A percentile compares a stretch with the other conserved stretches of the same genome.
phyloP scores from a whole-genome alignment of 2,329 filamentous ascomycete species.

The Fusarium annulatum region DNA sequence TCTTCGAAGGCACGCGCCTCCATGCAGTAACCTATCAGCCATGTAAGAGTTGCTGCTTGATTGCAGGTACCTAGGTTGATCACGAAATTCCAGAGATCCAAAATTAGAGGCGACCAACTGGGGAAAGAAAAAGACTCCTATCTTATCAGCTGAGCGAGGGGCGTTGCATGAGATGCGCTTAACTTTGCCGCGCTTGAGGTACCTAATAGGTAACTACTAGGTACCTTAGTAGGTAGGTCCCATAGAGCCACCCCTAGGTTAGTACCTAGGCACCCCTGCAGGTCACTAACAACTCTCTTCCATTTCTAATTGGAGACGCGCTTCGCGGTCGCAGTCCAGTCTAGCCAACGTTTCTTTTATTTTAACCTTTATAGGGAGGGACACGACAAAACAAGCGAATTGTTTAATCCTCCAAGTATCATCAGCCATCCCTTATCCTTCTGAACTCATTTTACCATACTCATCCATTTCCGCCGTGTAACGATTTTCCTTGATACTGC shows the following conservation, averaged over 20 bases:
- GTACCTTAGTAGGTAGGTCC: too few relatives aligned
- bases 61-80: background rate
- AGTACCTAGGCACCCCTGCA: background rate
- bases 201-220: too few relatives aligned
- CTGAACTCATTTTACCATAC: background rate
- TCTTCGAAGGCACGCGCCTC: slow-evolving; percentile 45
- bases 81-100: background rate
- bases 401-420: background rate
- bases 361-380: slow-evolving; percentile 6
- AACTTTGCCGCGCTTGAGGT: slow-evolving; percentile 17
- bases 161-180: slow-evolving; percentile 5
- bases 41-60: slow-evolving; percentile 23
- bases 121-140: slow-evolving; percentile 26
- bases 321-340: slow-evolving; percentile 38
- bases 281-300: background rate
- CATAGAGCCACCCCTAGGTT: slow-evolving; percentile 21
- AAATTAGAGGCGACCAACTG: background rate
- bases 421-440: background rate
- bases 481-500: background rate
- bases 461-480: background rate
- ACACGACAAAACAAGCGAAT: slow-evolving; percentile 22
- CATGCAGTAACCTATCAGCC: slow-evolving; percentile 44
- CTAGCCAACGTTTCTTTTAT: slow-evolving; percentile 37
- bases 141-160: slow-evolving; percentile 40
- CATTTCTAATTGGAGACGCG: slow-evolving; percentile 41